Percentiles rank a stretch among this genome's conserved stretches.
These are phyloP conservation scores for Triticum monococcum DNA, from an alignment of 176 grass and related monocot genomes.

Conservation along the genomic window DNA sequence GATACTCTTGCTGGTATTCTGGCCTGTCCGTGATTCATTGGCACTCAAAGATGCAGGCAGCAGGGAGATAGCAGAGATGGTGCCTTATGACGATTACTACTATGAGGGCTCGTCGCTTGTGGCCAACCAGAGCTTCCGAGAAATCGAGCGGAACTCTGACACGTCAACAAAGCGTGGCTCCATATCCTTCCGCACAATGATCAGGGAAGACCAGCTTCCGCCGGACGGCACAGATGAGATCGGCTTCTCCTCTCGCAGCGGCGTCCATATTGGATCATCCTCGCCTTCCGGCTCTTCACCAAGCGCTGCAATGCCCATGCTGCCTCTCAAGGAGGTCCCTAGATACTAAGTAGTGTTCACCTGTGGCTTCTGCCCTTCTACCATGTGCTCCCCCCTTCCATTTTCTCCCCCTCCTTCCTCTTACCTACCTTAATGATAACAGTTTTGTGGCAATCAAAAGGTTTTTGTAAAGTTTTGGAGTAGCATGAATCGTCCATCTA, in stretches of 20 bases:
- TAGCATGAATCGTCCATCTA: conserved; percentile 51
- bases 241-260: conserved; percentile 41
- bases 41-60: conserved; percentile 46
- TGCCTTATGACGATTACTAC: conserved; percentile 95
- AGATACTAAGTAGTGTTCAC: conserved; percentile 66
- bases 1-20: conserved; percentile 80
- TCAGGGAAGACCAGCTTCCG: conserved; percentile 58
- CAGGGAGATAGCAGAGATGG: conserved; percentile 55
- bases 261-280: conserved; percentile 54
- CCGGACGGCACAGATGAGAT: conserved; percentile 49
- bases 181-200: conserved; percentile 78
- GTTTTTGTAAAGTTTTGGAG: conserved; percentile 92
- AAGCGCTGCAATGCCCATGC: conserved; percentile 59
- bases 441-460: conserved; percentile 99
- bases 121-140: conserved; percentile 66
- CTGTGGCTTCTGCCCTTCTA: conserved; percentile 41
- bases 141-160: conserved; percentile 65
- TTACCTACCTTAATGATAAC: conserved; percentile 82
- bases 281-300: conserved; percentile 55
- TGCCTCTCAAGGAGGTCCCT: conserved; percentile 80
- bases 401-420: conserved; percentile 27
- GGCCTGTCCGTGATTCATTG: conserved; percentile 76
- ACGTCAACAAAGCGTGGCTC: conserved; percentile 70
- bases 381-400: conserved; percentile 35
- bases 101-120: conserved; percentile 67